These are phyloP conservation scores for Saccharomycopsis selenospora DNA, from an alignment of 805 yeast genomes.

Conservation along the genomic window DNA sequence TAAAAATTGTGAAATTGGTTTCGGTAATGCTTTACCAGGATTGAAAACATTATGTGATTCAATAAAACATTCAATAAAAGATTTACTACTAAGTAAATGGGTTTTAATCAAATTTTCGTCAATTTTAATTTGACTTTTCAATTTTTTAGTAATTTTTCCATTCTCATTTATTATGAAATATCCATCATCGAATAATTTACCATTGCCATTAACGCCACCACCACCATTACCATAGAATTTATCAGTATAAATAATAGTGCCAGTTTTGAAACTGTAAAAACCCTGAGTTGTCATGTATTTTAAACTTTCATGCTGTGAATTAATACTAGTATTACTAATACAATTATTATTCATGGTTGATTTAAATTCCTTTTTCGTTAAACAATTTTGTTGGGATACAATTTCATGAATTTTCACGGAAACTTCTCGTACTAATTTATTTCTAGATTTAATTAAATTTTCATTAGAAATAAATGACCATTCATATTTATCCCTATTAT, in stretches of 20 bases:
- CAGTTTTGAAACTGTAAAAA: neutral
- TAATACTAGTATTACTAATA: too few species aligned
- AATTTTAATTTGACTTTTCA: slow-evolving; percentile 5
- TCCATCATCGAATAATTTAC: neutral
- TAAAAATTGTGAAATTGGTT: neutral
- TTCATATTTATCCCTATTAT: neutral
- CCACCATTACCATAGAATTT: neutral
- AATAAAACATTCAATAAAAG: neutral
- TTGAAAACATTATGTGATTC: neutral
- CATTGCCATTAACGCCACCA: neutral
- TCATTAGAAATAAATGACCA: slow-evolving; percentile 1
- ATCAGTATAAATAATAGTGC: neutral
- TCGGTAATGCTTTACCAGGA: neutral
- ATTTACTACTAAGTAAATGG: neutral
- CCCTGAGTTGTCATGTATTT: neutral
- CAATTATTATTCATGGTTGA: neutral
- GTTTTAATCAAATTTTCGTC: neutral
- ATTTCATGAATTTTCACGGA: neutral
- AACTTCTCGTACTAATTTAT: neutral
- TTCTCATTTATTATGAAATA: neutral
- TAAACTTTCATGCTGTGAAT: too few species aligned
- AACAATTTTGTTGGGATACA: neutral
- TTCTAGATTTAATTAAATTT: neutral
- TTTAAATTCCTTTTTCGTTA: neutral
- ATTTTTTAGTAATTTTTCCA: slow-evolving; percentile 4